A percentile compares a stretch with the other conserved stretches of the same genome.
These are phyloP conservation scores for Wallemia hederae DNA, from an alignment of 1,284 basidiomycete species.

Conservation along the genomic window DNA sequence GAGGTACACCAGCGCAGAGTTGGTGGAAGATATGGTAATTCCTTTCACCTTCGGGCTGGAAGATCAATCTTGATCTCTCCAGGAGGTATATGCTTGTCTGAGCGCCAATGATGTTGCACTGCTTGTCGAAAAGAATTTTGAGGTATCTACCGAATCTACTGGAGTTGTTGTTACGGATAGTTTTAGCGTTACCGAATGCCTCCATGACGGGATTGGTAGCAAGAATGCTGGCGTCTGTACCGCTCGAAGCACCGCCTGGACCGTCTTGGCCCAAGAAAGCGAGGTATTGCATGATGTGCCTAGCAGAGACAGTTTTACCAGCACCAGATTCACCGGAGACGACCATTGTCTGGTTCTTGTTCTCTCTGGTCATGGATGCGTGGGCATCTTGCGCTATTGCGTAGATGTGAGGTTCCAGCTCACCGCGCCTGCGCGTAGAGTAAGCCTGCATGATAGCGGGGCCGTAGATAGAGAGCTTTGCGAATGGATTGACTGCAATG, in stretches of 20 bases:
- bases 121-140: conserved; percentile 89
- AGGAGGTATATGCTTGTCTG: conserved; percentile 90
- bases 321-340: conserved; percentile 98
- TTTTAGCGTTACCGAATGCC: conserved; percentile 97
- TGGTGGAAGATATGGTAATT: conserved; percentile 99
- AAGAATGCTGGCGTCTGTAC: conserved; percentile 26
- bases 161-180: conserved; percentile 94
- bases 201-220: conserved; percentile 88
- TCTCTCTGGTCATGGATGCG: conserved; percentile 83
- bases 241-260: conserved; percentile 43
- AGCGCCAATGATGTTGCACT: conserved; percentile 88
- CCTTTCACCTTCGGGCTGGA: conserved; percentile 82
- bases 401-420: conserved; percentile 90
- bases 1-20: conserved; percentile 79
- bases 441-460: conserved; percentile 95
- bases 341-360: conserved; percentile 91
- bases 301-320: conserved; percentile 88
- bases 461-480: conserved; percentile 69
- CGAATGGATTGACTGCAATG: conserved; percentile 96
- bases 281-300: conserved; percentile 88
- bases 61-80: conserved; percentile 87
- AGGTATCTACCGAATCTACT: conserved; percentile 99
- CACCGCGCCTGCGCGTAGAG: conserved; percentile 66
- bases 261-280: conserved; percentile 31
- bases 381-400: conserved; percentile 98